phyloP scores from a whole-genome alignment of 345 rosid species.

The Viola odorata region DNA sequence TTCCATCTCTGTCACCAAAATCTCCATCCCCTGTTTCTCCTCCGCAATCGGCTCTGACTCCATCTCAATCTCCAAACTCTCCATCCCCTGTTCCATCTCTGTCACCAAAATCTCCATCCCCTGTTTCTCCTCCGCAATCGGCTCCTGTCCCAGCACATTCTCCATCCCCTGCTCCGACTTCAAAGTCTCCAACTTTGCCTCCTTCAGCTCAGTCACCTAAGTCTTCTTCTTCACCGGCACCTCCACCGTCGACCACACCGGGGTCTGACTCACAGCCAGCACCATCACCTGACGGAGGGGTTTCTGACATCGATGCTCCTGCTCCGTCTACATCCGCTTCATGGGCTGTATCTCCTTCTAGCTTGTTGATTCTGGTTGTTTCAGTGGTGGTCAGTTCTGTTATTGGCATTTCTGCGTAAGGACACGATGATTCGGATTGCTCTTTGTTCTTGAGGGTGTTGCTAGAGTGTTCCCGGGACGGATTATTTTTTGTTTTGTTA shows the following conservation, averaged over 20 bases:
- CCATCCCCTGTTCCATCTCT: constrained; percentile 14
- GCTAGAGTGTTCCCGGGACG: too few species aligned
- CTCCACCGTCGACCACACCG: not conserved
- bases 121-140: not conserved
- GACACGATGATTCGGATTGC: not conserved
- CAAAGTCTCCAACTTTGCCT: not conserved
- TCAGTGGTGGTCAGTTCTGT: constrained; percentile 6
- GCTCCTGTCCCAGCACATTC: not conserved
- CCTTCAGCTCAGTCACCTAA: not conserved
- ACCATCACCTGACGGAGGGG: not conserved
- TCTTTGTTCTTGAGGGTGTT: not conserved
- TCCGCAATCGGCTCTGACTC: not conserved
- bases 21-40: not conserved
- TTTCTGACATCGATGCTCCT: not conserved
- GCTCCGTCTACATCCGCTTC: not conserved
- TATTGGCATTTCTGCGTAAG: not conserved
- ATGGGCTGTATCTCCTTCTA: constrained; percentile 2
- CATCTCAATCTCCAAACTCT: not conserved
- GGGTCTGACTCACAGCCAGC: not conserved
- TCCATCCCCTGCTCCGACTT: not conserved
- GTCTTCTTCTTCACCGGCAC: not conserved
- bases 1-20: not conserved
- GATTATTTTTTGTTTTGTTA: too few species aligned
- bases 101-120: not conserved
- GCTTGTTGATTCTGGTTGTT: constrained; percentile 4